Conservation (phyloP, 495 filamentous ascomycete species). For the Bombardia bombarda region DNA sequence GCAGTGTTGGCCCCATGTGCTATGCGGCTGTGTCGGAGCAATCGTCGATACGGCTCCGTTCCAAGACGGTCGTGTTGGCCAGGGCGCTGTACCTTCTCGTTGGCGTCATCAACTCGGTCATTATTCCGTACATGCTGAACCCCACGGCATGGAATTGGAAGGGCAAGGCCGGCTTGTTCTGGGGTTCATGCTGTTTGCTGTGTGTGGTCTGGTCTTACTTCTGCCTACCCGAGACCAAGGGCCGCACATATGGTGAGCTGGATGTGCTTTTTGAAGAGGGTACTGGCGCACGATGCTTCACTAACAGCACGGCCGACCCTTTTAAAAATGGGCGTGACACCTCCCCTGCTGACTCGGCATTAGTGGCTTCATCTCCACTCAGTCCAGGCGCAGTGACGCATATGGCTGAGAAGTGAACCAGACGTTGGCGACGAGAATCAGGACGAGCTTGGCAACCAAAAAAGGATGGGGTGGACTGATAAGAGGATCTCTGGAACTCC, state of each 20-base stretch:
- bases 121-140: constrained; percentile 31
- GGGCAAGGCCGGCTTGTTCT: constrained; percentile 32
- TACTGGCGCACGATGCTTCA: too few species aligned
- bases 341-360: too few species aligned
- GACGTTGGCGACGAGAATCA: too few species aligned
- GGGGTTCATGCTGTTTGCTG: constrained; percentile 18
- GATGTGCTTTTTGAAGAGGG: constrained; percentile 38
- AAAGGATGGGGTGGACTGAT: too few species aligned
- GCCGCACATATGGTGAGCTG: constrained; percentile 37
- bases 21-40: constrained; percentile 30
- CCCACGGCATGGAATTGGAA: constrained; percentile 28
- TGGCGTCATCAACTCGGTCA: constrained; percentile 23
- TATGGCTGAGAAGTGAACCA: too few species aligned
- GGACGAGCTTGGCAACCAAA: too few species aligned
- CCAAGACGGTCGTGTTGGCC: constrained; percentile 30
- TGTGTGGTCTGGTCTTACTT: constrained; percentile 30
- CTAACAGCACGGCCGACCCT: too few species aligned
- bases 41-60: constrained; percentile 28
- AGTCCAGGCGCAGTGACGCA: too few species aligned
- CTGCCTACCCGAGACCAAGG: constrained; percentile 32
- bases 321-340: too few species aligned
- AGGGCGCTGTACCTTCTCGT: constrained; percentile 26
- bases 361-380: too few species aligned
- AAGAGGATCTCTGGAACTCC: too few species aligned
- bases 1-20: constrained; percentile 35